Base-by-base conservation (phyloP, 331 rosid genomes). In the Quercus phellos region DNA sequence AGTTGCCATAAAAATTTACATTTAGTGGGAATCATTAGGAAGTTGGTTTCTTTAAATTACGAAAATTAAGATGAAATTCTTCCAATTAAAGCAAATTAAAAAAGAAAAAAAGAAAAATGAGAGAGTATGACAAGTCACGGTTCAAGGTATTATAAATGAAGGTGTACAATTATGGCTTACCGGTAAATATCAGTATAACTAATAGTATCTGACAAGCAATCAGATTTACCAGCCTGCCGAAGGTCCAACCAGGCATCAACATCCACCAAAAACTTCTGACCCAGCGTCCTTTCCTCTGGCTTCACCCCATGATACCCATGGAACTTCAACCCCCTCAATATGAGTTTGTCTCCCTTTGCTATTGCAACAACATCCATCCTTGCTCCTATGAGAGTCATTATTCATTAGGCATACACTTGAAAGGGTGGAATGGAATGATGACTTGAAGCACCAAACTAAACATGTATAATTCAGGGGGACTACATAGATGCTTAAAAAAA, bases 201-300 rank as follows among this genome's bases (percentile, higher is more conserved):
- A 73, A 87, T 69, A 2, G 98, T 74, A 70, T 92, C 90, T 18
- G 90, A 58, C 79, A 92, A 71, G 34, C 68, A 4, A 77, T 92
- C 98, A 46, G 99, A 90, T 64, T 70, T 80, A 12, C 98, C 98
- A 63, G 99, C 90, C 34, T 81, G 74, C 60, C 72, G 85, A 64
- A 92, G 98, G 90, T 94, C 97, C 96, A 92, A 82, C 99, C 99
- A 94, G 80, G 96, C 97, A 87, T 94, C 98, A 10, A 94, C 74
- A 77, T 92, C 98, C 3, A 92, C 83, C 64, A 87, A 29, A 74
- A 94, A 94, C 80, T 87, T 90, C 89, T 94, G 99, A 27, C 99
- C 99, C 63, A 87, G 35, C 26, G 43, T 88, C 75, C 74, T 94
- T 80, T 94, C 99, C 85, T 80, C 91, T 0, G 89, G 80, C 51